Conservation (phyloP, 2,329 filamentous ascomycete species). For the Fusarium sp. region DNA sequence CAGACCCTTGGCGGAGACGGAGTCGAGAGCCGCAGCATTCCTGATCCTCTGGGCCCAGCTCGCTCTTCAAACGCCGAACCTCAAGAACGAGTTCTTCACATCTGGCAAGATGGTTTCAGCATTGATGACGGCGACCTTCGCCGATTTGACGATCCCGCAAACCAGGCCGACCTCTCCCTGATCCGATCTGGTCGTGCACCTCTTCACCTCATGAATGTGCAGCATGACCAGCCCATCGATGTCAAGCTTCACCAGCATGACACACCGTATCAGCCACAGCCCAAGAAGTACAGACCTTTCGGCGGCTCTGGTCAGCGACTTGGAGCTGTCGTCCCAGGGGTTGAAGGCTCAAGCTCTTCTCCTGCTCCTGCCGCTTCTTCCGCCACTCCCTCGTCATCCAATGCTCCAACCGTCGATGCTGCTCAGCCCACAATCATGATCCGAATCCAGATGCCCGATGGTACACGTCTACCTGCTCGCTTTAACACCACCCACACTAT, state of each 20-base stretch:
- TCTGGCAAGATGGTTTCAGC: slow-evolving; percentile 87
- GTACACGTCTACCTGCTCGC: slow-evolving; percentile 77
- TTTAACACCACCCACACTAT: slow-evolving; percentile 85
- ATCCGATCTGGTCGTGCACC: slow-evolving; percentile 82
- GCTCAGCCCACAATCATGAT: slow-evolving; percentile 75
- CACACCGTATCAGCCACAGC: slow-evolving; percentile 73
- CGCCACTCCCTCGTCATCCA: slow-evolving; percentile 48
- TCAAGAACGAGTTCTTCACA: slow-evolving; percentile 75
- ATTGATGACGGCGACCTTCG: slow-evolving; percentile 82
- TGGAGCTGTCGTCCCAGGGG: slow-evolving; percentile 79
- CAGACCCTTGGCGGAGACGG: slow-evolving; percentile 84
- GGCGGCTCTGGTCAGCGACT: slow-evolving; percentile 76
- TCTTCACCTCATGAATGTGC: slow-evolving; percentile 79
- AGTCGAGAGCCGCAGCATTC: slow-evolving; percentile 72
- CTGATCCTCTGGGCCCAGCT: slow-evolving; percentile 61
- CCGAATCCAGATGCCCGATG: slow-evolving; percentile 81
- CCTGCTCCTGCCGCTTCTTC: slow-evolving; percentile 30
- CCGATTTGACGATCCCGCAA: slow-evolving; percentile 81
- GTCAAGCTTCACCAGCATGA: slow-evolving; percentile 82
- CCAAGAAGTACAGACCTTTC: slow-evolving; percentile 81
- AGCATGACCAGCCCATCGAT: slow-evolving; percentile 78
- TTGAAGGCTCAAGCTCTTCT: slow-evolving; percentile 33
- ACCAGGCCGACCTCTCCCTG: slow-evolving; percentile 76
- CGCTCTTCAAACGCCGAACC: slow-evolving; percentile 51
- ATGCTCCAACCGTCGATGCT: slow-evolving; percentile 61